phyloP scores from a whole-genome alignment of 2,329 filamentous ascomycete genomes.

The Diaporthe ampelina region DNA sequence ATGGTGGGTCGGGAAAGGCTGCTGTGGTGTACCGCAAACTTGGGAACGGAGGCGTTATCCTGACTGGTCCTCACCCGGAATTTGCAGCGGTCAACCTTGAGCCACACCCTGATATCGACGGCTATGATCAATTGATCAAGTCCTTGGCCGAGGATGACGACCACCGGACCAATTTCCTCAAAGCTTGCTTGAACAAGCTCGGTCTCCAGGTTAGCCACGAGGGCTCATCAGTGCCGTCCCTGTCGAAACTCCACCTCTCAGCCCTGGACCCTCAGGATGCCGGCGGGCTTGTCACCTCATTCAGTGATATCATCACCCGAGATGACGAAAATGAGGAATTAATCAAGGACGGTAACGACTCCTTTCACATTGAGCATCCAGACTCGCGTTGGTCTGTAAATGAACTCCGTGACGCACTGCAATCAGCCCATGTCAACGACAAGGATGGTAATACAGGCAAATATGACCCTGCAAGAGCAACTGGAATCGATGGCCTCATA shows the following conservation, averaged over 20 bases:
- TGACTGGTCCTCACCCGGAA: constrained; percentile 95
- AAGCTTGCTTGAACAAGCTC: constrained; percentile 83
- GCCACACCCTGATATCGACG: constrained; percentile 74
- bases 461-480: constrained; percentile 40
- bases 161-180: constrained; percentile 80
- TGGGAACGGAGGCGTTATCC: constrained; percentile 81
- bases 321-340: constrained; percentile 75
- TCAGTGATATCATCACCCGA: constrained; percentile 76
- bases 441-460: constrained; percentile 34
- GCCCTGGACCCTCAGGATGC: constrained; percentile 75
- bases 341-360: constrained; percentile 86
- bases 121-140: constrained; percentile 79
- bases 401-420: constrained; percentile 67
- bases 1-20: constrained; percentile 79
- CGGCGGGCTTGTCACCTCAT: constrained; percentile 75
- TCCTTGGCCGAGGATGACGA: constrained; percentile 78
- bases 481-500: constrained; percentile 70
- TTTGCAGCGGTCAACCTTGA: constrained; percentile 86
- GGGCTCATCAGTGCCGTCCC: constrained; percentile 77
- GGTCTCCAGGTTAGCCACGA: constrained; percentile 84
- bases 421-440: constrained; percentile 48
- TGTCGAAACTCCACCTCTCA: constrained; percentile 87
- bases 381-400: constrained; percentile 71
- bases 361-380: constrained; percentile 81
- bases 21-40: constrained; percentile 88